Evolutionary conservation across 2,329 filamentous ascomycete genomes (phyloP).

Genomic region (Bimuria novae-zelandiae): DNA sequence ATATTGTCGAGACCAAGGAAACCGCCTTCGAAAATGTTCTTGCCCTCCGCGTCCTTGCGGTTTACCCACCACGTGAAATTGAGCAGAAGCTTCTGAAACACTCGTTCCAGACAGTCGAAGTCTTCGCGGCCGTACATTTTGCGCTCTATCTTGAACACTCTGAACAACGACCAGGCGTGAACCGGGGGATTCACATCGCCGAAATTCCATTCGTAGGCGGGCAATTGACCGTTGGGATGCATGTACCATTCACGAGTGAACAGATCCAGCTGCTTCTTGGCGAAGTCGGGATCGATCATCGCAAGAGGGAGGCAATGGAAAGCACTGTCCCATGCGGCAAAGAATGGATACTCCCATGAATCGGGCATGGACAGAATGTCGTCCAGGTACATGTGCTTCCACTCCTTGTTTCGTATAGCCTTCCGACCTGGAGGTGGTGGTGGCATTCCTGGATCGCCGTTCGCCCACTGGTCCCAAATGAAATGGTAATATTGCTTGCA

Average conservation of each 20-base stretch:
- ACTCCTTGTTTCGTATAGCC: conserved; percentile 80
- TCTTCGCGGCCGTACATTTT: conserved; percentile 96
- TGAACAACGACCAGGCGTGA: conserved; percentile 93
- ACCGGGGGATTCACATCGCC: conserved; percentile 96
- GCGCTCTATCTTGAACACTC: conserved; percentile 96
- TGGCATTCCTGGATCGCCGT: conserved; percentile 86
- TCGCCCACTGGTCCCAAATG: conserved; percentile 97
- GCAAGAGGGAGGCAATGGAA: conserved; percentile 96
- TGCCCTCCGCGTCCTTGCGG: conserved; percentile 89
- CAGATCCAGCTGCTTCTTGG: conserved; percentile 95
- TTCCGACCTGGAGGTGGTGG: conserved; percentile 82
- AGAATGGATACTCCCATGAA: conserved; percentile 98
- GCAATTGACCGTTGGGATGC: conserved; percentile 94
- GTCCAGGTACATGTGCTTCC: conserved; percentile 94
- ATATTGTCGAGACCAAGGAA: conserved; percentile 97
- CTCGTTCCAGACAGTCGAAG: conserved; percentile 90
- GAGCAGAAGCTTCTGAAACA: conserved; percentile 92
- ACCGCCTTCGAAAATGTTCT: conserved; percentile 96
- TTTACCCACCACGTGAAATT: conserved; percentile 99
- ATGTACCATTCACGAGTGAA: conserved; percentile 99
- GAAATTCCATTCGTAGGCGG: conserved; percentile 97
- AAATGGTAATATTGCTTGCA: conserved; percentile 97
- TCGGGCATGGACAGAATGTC: conserved; percentile 98
- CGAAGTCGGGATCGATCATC: conserved; percentile 97
- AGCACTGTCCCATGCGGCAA: conserved; percentile 94